Conservation (phyloP, 305 asterid genomes). For the Galium porrigens region DNA sequence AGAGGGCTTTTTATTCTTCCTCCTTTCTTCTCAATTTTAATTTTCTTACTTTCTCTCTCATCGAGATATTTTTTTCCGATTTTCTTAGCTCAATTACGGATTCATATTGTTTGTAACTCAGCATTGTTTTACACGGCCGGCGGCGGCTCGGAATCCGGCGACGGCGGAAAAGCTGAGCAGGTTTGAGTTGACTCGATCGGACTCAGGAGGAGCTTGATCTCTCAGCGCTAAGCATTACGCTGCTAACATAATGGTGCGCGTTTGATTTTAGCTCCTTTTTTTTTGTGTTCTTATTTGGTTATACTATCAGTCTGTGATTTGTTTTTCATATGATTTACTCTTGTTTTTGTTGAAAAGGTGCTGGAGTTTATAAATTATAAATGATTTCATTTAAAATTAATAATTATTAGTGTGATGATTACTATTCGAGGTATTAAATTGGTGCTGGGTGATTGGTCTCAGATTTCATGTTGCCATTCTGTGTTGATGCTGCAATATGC, state of each 20-base stretch:
- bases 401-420: background rate
- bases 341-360: background rate
- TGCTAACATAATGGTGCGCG: slow-evolving; percentile 12
- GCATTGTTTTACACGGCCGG: slow-evolving; percentile 15
- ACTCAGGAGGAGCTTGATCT: slow-evolving; percentile 33
- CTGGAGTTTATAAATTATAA: background rate
- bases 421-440: background rate
- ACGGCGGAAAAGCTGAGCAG: slow-evolving; percentile 11
- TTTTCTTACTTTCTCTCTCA: slow-evolving; percentile 1
- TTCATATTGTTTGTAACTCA: slow-evolving; percentile 10
- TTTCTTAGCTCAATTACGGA: slow-evolving; percentile 3
- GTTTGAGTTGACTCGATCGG: slow-evolving; percentile 29
- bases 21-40: background rate
- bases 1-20: slow-evolving; percentile 15
- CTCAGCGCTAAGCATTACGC: slow-evolving; percentile 27
- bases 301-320: background rate
- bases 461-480: background rate
- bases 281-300: background rate
- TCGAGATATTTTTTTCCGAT: background rate
- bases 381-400: background rate
- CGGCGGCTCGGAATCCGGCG: slow-evolving; percentile 11
- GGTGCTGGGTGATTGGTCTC: background rate
- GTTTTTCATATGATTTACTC: background rate
- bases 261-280: slow-evolving; percentile 13
- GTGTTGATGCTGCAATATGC: background rate